Evolutionary conservation across 2,329 filamentous ascomycete species (phyloP), one percentile per base, ranked within the genome.

Genomic region (Emmonsia crescens): DNA sequence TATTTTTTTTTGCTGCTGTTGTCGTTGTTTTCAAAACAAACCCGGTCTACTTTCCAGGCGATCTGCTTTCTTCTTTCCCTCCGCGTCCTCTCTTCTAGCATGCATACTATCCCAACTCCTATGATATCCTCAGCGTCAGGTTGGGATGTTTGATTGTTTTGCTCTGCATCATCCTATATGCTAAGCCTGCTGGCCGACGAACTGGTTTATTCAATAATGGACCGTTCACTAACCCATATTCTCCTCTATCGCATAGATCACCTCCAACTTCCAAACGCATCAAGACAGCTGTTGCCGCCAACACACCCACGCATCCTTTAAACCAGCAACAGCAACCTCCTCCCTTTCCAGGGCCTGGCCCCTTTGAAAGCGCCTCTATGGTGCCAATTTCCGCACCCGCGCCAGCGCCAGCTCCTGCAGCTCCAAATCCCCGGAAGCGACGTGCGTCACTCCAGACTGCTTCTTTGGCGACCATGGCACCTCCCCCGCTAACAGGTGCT

Each of bases 391-490:
- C 63, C 31, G 40, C 62, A 42, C 51, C 62, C 66, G 61, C 69
- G 64, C 29, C 67, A 67, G 55, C 67, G 64, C 42, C 69, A 67
- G 40, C 69, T 68, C 56, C 64, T 64, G 29, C 61, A 61, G n/a
- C 65, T 55, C 42, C 65, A 59, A 78, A 76, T 64, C 73, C 77
- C 44, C 75, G 76, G 62, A 79, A 79, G 72, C 74, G 77, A 62
- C 75, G 74, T 63, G 70, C 75, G 62, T 77, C 76, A 31, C 75
- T 72, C 42, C 72, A 73, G 61, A 59, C 71, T 64, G 68, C 72
- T 61, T 63, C 72, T 42, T 67, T 76, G 64, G 61, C 72, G 66
- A 67, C 76, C 68, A 75, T 76, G 69, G 66, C 71, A 51, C 65
- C 74, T 27, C 68, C 71, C 48, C 66, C 72, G 56, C 64, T 69